Conservation (phyloP, 805 yeast species). For the Kregervanrija fluxuum region DNA sequence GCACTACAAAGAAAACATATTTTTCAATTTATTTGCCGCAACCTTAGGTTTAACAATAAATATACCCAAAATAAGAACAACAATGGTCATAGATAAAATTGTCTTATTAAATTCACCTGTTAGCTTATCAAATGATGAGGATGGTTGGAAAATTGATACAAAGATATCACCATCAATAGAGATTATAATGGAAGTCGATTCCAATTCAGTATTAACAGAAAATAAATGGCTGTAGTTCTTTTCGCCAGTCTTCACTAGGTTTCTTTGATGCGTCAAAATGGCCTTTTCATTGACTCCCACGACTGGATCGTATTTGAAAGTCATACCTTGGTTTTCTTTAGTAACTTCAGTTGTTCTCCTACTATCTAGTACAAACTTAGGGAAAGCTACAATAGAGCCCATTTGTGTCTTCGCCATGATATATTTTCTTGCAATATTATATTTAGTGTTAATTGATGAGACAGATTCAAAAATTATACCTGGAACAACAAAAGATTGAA, state of each 20-base stretch:
- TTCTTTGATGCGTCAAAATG: constrained; percentile 46
- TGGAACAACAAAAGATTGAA: constrained; percentile 59
- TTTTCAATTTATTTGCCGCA: no score
- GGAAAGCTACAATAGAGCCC: constrained; percentile 63
- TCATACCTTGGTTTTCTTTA: constrained; percentile 53
- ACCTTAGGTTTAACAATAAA: no score
- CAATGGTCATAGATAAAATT: constrained; percentile 55
- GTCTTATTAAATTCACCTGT: constrained; percentile 58
- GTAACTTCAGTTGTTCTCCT: constrained; percentile 36
- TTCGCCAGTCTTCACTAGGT: constrained; percentile 21
- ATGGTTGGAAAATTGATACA: constrained; percentile 73
- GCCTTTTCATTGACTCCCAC: constrained; percentile 41
- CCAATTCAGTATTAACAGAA: constrained; percentile 59
- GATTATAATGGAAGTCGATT: constrained; percentile 73
- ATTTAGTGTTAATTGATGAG: constrained; percentile 48
- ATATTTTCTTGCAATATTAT: constrained; percentile 63
- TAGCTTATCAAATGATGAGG: constrained; percentile 75
- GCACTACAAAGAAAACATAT: no score
- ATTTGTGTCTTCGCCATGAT: constrained; percentile 49
- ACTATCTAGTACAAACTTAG: constrained; percentile 61
- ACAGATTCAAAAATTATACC: constrained; percentile 42
- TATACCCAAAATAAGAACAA: constrained; percentile 39
- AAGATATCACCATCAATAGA: constrained; percentile 63
- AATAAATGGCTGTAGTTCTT: constrained; percentile 27
- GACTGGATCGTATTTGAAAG: constrained; percentile 59